A percentile compares a stretch with the other conserved stretches of the same genome.
Conservation (phyloP, 31 red algal genomes). For the Bonnemaisonia californica region DNA sequence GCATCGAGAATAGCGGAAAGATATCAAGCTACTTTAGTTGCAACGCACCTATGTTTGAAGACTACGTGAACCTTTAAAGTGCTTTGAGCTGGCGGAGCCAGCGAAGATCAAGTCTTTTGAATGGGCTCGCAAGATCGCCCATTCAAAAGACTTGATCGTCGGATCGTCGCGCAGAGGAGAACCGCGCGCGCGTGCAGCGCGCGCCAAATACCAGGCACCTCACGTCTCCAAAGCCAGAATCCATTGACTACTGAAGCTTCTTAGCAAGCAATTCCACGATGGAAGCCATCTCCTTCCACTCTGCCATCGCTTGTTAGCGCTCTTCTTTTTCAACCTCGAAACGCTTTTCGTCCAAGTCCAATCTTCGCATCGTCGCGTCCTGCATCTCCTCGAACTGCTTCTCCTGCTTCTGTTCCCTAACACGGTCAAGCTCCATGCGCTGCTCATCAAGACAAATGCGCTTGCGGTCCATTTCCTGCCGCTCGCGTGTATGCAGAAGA, state of each 20-base stretch:
- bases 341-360: background rate
- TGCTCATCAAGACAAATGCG: background rate
- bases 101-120: background rate
- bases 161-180: too few relatives aligned
- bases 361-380: background rate
- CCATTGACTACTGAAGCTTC: background rate
- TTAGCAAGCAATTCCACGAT: background rate
- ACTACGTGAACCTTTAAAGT: background rate
- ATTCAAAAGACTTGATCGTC: too few relatives aligned
- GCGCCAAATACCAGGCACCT: background rate
- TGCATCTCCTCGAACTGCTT: slow-evolving; percentile 3
- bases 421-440: background rate
- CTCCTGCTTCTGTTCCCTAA: background rate
- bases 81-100: too few relatives aligned
- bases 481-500: background rate
- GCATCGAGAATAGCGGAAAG: slow-evolving; percentile 4
- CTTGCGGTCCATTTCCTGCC: background rate
- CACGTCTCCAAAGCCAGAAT: background rate
- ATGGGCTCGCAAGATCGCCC: background rate
- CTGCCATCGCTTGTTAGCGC: background rate
- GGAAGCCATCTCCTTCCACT: background rate
- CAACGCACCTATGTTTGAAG: background rate
- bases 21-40: background rate
- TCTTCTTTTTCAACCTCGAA: slow-evolving; percentile 23
- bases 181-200: too few relatives aligned